These are phyloP conservation scores for Cucumis variabilis DNA, from an alignment of 331 rosid genomes.

Conservation along the genomic window DNA sequence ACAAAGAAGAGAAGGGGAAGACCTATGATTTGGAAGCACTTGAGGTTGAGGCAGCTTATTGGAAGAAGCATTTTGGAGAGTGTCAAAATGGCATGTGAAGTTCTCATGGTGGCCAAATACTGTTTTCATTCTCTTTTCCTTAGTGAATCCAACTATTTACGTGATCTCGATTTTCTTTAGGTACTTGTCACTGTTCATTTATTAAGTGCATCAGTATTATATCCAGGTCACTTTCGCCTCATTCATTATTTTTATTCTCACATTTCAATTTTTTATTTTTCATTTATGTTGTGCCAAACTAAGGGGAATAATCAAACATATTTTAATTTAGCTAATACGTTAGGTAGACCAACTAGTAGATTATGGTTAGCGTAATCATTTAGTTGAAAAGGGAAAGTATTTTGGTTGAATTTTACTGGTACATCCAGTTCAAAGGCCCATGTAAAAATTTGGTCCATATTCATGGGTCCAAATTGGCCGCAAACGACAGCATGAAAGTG, in stretches of 20 bases:
- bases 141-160: constrained; percentile 33
- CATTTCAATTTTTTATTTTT: neutral
- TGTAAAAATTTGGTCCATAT: neutral
- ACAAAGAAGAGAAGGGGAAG: constrained; percentile 25
- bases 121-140: constrained; percentile 9
- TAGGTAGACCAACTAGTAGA: neutral
- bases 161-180: constrained; percentile 20
- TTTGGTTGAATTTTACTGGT: neutral
- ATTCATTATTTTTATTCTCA: neutral
- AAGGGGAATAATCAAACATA: neutral
- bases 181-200: constrained; percentile 33
- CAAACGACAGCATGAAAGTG: neutral
- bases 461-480: neutral
- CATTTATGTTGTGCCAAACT: neutral
- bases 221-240: constrained; percentile 7
- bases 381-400: constrained; percentile 12
- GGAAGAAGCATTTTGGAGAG: constrained; percentile 31
- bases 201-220: constrained; percentile 13
- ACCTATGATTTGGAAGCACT: constrained; percentile 26
- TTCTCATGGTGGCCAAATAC: constrained; percentile 33
- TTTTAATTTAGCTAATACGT: constrained; percentile 21
- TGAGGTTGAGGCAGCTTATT: constrained; percentile 21
- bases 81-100: constrained; percentile 32
- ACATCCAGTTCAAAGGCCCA: constrained; percentile 17
- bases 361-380: constrained; percentile 9